Evolutionary conservation across 805 yeast species (phyloP).

Genomic region (Schwanniomyces yamadae): DNA sequence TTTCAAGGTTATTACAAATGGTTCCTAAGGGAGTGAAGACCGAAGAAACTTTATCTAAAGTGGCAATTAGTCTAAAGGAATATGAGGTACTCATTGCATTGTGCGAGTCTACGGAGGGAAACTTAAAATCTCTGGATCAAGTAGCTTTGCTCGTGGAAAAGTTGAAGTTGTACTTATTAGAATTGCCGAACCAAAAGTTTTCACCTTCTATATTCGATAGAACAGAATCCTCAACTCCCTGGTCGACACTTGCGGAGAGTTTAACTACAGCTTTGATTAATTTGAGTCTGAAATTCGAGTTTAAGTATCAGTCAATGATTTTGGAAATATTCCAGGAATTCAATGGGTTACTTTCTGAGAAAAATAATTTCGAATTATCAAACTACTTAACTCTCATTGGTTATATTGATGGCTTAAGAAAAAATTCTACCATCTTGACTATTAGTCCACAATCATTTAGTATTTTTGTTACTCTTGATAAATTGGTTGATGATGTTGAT

Average conservation of each 20-base stretch:
- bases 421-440: conserved; percentile 26
- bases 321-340: conserved; percentile 28
- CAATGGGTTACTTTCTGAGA: conserved; percentile 23
- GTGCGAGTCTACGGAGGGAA: conserved; percentile 39
- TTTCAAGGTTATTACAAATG: conserved; percentile 19
- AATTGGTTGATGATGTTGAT: conserved; percentile 36
- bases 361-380: conserved; percentile 22
- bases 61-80: conserved; percentile 51
- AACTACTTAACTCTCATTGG: conserved; percentile 38
- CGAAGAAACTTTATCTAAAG: conserved; percentile 19
- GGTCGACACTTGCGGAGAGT: conserved; percentile 33
- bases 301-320: conserved; percentile 20
- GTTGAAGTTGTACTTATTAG: conserved; percentile 46
- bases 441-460: conserved; percentile 23
- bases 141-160: conserved; percentile 45
- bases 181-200: conserved; percentile 45
- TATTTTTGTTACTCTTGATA: conserved; percentile 32
- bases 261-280: conserved; percentile 33
- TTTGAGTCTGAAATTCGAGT: conserved; percentile 26
- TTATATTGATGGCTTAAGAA: conserved; percentile 28
- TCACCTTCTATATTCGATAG: conserved; percentile 33
- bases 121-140: conserved; percentile 29
- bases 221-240: conserved; percentile 27
- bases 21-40: conserved; percentile 5
- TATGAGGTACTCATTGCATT: conserved; percentile 58